Conservation (phyloP, 495 filamentous ascomycete genomes). For the Penicillium coprophilum region DNA sequence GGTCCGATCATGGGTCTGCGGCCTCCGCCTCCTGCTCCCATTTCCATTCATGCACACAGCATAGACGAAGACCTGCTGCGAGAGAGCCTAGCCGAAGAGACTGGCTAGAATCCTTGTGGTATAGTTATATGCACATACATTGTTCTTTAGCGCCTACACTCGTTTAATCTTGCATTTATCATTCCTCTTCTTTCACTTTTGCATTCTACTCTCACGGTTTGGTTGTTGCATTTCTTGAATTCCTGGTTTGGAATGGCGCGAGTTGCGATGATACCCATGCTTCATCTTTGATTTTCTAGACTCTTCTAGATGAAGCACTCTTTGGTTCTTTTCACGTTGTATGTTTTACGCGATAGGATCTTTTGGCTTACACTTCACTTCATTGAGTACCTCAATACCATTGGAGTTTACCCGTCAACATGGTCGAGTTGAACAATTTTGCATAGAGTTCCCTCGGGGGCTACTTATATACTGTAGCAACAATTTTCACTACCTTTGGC, state of each 20-base stretch:
- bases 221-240: slow-evolving; percentile 10
- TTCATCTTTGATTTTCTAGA: slow-evolving; percentile 10
- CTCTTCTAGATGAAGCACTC: slow-evolving; percentile 7
- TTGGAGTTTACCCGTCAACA: not conserved
- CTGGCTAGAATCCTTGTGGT: not conserved
- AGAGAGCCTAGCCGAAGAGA: slow-evolving; percentile 43
- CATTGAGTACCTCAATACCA: not conserved
- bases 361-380: not conserved
- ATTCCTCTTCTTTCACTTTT: slow-evolving; percentile 4
- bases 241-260: slow-evolving; percentile 8
- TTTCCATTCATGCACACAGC: slow-evolving; percentile 34
- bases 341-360: not conserved
- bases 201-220: slow-evolving; percentile 5
- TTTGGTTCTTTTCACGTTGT: slow-evolving; percentile 1
- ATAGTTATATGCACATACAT: slow-evolving; percentile 9
- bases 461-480: not conserved
- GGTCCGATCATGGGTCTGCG: slow-evolving; percentile 46
- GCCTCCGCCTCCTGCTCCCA: slow-evolving; percentile 32
- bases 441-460: not conserved
- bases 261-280: slow-evolving; percentile 13
- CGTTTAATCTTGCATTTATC: slow-evolving; percentile 12
- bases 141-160: slow-evolving; percentile 10
- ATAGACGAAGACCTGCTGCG: slow-evolving; percentile 41
- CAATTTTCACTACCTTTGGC: not conserved
- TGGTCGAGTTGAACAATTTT: not conserved